Evolutionary conservation across 2,329 filamentous ascomycete species (phyloP).

Genomic region (Kalaharituber pfeilii): DNA sequence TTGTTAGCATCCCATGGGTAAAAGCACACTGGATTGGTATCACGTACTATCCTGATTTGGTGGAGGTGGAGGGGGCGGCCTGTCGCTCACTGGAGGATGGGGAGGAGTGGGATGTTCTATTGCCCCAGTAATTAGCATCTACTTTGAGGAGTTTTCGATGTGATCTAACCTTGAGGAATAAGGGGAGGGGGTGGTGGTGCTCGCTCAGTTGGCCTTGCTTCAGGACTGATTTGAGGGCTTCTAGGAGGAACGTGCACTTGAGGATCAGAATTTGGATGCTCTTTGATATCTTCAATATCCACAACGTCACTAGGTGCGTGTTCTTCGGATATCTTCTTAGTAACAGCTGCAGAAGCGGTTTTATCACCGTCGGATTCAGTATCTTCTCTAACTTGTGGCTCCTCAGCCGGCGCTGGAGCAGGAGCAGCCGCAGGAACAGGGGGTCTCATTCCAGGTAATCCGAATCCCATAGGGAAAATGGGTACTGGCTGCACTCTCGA

Average conservation of each 20-base stretch:
- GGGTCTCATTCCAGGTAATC: slow-evolving; percentile 22
- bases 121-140: neutral
- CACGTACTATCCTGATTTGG: slow-evolving; percentile 13
- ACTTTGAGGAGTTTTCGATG: neutral
- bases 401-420: slow-evolving; percentile 25
- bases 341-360: slow-evolving; percentile 18
- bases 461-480: slow-evolving; percentile 37
- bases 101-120: slow-evolving; percentile 32
- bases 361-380: slow-evolving; percentile 22
- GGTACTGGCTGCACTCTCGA: slow-evolving; percentile 29
- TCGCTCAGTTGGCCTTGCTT: neutral
- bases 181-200: neutral
- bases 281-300: slow-evolving; percentile 37
- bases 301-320: slow-evolving; percentile 30
- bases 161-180: neutral
- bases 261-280: slow-evolving; percentile 24
- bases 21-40: too few relatives aligned
- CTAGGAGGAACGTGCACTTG: slow-evolving; percentile 1
- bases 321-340: slow-evolving; percentile 16
- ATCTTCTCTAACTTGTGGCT: slow-evolving; percentile 36
- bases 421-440: slow-evolving; percentile 32
- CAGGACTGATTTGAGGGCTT: neutral
- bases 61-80: slow-evolving; percentile 11
- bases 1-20: too few relatives aligned
- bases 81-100: slow-evolving; percentile 29